Evolutionary conservation across 1,284 basidiomycete species (phyloP).

Genomic region (Cutaneotrichosporon daszewskae): DNA sequence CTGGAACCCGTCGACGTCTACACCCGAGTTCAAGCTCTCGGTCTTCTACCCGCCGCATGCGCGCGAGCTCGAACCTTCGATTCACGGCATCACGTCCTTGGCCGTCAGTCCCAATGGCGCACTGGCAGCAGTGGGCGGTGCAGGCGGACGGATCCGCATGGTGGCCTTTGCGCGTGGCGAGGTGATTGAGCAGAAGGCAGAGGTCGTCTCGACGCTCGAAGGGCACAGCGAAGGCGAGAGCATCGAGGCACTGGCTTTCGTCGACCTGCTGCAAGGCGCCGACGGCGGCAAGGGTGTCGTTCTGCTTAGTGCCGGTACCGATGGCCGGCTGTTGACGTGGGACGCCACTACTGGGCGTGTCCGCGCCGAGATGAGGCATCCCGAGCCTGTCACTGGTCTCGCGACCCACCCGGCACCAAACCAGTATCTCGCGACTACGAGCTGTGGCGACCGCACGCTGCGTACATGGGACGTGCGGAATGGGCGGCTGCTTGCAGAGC

Average conservation of each 20-base stretch:
- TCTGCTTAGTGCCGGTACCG: slow-evolving; percentile 79
- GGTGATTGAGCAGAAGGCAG: slow-evolving; percentile 56
- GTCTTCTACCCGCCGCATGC: slow-evolving; percentile 55
- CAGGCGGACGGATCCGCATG: slow-evolving; percentile 73
- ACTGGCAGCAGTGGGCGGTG: slow-evolving; percentile 81
- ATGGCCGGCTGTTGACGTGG: slow-evolving; percentile 90
- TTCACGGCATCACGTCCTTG: slow-evolving; percentile 75
- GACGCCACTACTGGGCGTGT: slow-evolving; percentile 79
- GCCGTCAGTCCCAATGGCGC: slow-evolving; percentile 77
- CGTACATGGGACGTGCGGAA: slow-evolving; percentile 90
- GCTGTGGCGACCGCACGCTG: slow-evolving; percentile 75
- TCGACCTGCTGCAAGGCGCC: slow-evolving; percentile 63
- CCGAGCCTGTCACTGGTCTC: slow-evolving; percentile 80
- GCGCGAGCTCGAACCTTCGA: slow-evolving; percentile 47
- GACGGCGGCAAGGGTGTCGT: slow-evolving; percentile 57
- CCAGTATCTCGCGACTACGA: slow-evolving; percentile 70
- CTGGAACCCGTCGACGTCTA: slow-evolving; percentile 73
- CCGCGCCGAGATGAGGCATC: slow-evolving; percentile 56
- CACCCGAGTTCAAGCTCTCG: slow-evolving; percentile 59
- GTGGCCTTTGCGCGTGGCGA: slow-evolving; percentile 81
- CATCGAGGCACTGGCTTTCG: slow-evolving; percentile 80
- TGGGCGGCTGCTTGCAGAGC: slow-evolving; percentile 68
- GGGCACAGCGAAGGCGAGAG: slow-evolving; percentile 84
- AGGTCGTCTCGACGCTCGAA: slow-evolving; percentile 61
- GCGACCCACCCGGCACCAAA: slow-evolving; percentile 62